These are phyloP conservation scores for Aspergillus sp. DNA, from an alignment of 2,329 filamentous ascomycete species.

Conservation along the genomic window DNA sequence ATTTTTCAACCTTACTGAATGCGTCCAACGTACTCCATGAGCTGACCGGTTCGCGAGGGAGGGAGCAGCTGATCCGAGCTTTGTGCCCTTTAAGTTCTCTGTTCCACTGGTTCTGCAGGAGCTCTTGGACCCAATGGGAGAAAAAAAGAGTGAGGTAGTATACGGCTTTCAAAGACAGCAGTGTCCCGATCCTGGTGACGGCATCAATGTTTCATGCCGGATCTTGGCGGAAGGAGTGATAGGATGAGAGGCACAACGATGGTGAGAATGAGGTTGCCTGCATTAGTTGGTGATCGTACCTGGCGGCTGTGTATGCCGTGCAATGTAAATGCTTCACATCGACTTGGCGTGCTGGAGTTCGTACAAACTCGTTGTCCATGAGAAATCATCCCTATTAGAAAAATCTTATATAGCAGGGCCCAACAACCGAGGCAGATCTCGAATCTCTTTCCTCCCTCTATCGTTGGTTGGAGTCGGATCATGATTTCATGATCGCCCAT, in stretches of 20 bases:
- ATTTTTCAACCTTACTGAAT: background rate
- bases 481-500: constrained; percentile 28
- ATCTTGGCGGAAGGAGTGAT: constrained; percentile 12
- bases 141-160: background rate
- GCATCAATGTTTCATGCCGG: constrained; percentile 19
- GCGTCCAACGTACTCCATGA: background rate
- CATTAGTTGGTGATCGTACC: background rate
- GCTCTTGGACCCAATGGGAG: constrained; percentile 2
- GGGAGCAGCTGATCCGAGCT: background rate
- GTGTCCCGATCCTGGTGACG: constrained; percentile 12
- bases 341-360: too few relatives aligned
- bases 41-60: background rate
- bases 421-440: too few relatives aligned
- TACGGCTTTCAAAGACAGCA: background rate
- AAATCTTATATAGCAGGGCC: too few relatives aligned
- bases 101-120: background rate
- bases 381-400: too few relatives aligned
- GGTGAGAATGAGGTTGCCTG: constrained; percentile 2
- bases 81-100: background rate
- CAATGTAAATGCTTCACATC: background rate
- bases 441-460: too few relatives aligned
- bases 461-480: background rate
- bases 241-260: constrained; percentile 1
- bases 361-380: too few relatives aligned
- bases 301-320: background rate